These are phyloP conservation scores for Candida verbasci DNA, from an alignment of 805 yeast genomes.

Conservation along the genomic window DNA sequence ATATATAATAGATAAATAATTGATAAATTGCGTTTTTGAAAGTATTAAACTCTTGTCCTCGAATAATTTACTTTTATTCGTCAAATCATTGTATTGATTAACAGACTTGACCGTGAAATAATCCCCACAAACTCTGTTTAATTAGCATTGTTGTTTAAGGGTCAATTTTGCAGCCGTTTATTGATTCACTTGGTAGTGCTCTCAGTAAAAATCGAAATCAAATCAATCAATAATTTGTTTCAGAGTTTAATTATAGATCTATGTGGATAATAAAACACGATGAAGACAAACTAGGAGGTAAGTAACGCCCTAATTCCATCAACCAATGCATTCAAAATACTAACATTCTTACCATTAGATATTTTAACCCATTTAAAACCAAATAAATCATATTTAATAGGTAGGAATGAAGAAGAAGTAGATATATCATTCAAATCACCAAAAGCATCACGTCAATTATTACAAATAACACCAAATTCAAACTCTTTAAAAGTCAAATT, in stretches of 20 bases:
- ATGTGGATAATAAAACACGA: slow-evolving; percentile 10
- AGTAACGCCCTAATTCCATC: slow-evolving; percentile 1
- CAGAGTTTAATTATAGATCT: no score
- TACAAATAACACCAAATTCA: slow-evolving; percentile 15
- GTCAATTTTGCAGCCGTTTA: no score
- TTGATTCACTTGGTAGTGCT: background rate
- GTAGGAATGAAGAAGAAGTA: slow-evolving; percentile 23
- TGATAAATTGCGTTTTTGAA: no score
- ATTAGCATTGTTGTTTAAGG: no score
- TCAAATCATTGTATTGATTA: no score
- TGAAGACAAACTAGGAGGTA: slow-evolving; percentile 9
- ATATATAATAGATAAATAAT: slow-evolving; percentile 1
- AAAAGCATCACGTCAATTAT: slow-evolving; percentile 27
- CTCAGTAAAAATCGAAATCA: no score
- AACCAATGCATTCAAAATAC: background rate
- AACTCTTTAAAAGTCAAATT: slow-evolving; percentile 18
- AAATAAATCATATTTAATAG: slow-evolving; percentile 17
- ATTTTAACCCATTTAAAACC: slow-evolving; percentile 8
- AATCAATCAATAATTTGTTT: no score
- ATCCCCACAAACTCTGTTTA: no score
- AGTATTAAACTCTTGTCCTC: no score
- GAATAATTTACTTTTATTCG: no score
- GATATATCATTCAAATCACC: slow-evolving; percentile 24
- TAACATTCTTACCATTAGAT: slow-evolving; percentile 1
- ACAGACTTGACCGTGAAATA: no score